Conservation (phyloP, 176 grass and related monocot species). For the Oryza rufipogon region DNA sequence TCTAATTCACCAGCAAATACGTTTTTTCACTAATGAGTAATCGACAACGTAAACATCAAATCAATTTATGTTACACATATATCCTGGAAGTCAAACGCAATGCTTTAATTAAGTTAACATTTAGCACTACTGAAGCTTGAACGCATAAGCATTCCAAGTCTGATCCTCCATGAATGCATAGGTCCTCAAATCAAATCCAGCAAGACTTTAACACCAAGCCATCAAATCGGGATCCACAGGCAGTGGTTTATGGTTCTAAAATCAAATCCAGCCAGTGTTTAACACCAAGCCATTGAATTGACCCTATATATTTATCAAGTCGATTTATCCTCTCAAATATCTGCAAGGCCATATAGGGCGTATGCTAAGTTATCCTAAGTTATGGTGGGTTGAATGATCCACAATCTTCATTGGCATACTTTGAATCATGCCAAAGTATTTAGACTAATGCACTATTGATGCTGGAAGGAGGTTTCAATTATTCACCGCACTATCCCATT, state of each 20-base stretch:
- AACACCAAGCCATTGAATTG: background rate
- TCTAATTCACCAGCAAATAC: background rate
- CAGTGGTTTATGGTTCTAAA: background rate
- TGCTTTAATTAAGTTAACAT: background rate
- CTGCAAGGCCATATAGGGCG: background rate
- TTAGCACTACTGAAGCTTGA: background rate
- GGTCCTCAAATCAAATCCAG: no score
- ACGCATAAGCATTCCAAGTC: background rate
- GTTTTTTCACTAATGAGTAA: conserved; percentile 9
- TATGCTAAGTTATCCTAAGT: background rate
- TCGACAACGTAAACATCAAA: background rate
- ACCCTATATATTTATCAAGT: background rate
- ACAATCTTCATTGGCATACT: background rate
- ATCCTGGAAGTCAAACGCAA: background rate
- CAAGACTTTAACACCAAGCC: no score
- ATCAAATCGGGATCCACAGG: no score
- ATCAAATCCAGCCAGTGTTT: background rate
- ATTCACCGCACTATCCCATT: background rate
- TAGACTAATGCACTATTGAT: background rate
- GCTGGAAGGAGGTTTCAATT: background rate
- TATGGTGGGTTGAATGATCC: background rate
- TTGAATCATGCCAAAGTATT: background rate
- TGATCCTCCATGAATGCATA: background rate
- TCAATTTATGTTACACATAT: background rate
- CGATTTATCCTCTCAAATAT: background rate